Evolutionary conservation across 192 early-diverging fungal genomes (phyloP), one percentile per base, ranked within the genome.

Genomic region (Backusella liffmaniae): DNA sequence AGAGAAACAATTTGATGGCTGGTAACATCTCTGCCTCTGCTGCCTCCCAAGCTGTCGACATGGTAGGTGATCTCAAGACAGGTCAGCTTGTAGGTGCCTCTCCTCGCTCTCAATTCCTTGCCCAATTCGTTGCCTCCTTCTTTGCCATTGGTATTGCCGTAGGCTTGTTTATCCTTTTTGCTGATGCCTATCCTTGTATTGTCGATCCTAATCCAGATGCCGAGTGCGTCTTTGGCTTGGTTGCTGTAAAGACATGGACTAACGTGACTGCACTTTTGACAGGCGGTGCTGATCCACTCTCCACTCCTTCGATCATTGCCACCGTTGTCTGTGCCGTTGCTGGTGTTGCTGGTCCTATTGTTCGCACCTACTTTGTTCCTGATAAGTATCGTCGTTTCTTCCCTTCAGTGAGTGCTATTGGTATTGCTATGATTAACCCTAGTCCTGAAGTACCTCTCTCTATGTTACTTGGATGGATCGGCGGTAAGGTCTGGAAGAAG

Each of bases 21-120:
- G 89, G 88, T 84, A 83, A 86, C 80, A 82, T 90, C 75, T 79
- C 88, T 73, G 85, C 85, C 16, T 80, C 84, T 5, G 89, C 84
- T 42, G 86, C 89, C 72, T 76, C 80, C 36, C 88, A 90, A 70
- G 56, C 86, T 70, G 90, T 89, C 36, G 91, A 92, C 66, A 92
- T 92, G 91, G 87, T 92, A 66, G 84, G 89, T 35, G 91, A 92
- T 79, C 80, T 92, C 67, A 92, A 92, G 79, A 92, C 91, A 46
- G 91, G 80, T 62, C 87, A 92, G 44, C 71, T 92, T 59, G 70
- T 92, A 30, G 82, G 85, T 67, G 91, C 91, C 7, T 84, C 88
- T 5, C 91, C 91, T 46, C 76, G 80, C 30, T 85, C 91, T 35
- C 91, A 92, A 77, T 86, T 92, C 82, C 74, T 79, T 46, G 91